Evolutionary conservation across 2,329 filamentous ascomycete species (phyloP), one percentile per base, ranked within the genome.

Genomic region (Cytospora paraplurivora): DNA sequence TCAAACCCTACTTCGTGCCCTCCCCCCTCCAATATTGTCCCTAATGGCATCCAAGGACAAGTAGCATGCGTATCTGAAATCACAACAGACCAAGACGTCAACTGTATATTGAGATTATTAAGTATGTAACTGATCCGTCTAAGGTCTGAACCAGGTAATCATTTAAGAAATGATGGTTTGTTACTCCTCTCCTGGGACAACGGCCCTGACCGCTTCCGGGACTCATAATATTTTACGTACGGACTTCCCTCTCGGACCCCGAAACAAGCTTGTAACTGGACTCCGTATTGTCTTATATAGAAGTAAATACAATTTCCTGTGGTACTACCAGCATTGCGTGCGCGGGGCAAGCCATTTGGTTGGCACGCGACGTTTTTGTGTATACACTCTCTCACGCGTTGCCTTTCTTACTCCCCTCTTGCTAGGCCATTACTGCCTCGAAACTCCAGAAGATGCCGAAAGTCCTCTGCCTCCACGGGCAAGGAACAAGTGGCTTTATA

Each of bases 401-500:
- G n/a, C 21, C 44, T n/a, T 51, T 47, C 15, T 19, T 37, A 8
- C 15, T 19, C 15, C 35, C 37, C 27, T 34, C 27, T 34, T 41
- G 41, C 15, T n/a, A 21, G 37, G 33, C 51, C n/a, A 55, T 37
- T 32, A 41, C 59, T 47, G 44, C n/a, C 21, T 47, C 13, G 19
- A 33, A 49, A 5, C 15, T 50, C 33, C 32, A 32, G 19, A 50
- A 13, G 27, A 47, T 32, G 19, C 62, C 35, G 50, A 72, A 67
- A 54, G 64, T 76, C 37, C 75, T 77, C 51, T 73, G 72, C 64
- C 73, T 77, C 7, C 76, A 77, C 66, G 76, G 76, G 44, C 71
- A 71, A 47, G 75, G 76, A 66, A 76, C 75, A 32, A 76, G 74
- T 65, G 75, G 67, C 66, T 64, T 68, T 21, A 76, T 77, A 56